These are phyloP conservation scores for Royoungia palumana DNA, from an alignment of 768 basidiomycete species.

Conservation along the genomic window DNA sequence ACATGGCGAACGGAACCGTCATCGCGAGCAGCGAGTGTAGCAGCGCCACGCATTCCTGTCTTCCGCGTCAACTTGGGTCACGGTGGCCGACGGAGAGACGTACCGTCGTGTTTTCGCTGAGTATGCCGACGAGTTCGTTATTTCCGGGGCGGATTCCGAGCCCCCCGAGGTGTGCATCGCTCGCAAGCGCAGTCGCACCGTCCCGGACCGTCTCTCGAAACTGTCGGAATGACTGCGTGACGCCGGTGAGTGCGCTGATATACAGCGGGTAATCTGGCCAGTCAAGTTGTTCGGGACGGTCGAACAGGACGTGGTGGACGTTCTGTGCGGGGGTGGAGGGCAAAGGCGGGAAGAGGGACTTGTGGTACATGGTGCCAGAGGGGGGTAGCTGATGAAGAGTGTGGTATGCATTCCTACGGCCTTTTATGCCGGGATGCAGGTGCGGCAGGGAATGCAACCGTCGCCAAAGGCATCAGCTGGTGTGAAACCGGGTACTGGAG, in stretches of 20 bases:
- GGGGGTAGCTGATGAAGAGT: not conserved
- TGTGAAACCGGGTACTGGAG: too few relatives aligned
- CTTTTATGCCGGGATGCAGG: too few relatives aligned
- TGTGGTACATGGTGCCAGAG: conserved; percentile 46
- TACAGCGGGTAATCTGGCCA: conserved; percentile 57
- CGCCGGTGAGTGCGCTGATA: conserved; percentile 53
- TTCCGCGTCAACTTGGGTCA: too few relatives aligned
- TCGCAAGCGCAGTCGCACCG: conserved; percentile 54
- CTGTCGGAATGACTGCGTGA: conserved; percentile 44
- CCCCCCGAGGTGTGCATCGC: conserved; percentile 49
- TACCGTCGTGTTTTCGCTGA: conserved; percentile 69
- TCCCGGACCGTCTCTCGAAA: conserved; percentile 50
- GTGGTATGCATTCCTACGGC: too few relatives aligned
- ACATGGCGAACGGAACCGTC: conserved; percentile 50
- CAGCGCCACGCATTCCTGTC: conserved; percentile 53
- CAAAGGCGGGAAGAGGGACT: conserved; percentile 53
- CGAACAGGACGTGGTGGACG: conserved; percentile 51
- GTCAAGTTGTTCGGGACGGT: conserved; percentile 48
- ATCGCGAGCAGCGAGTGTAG: conserved; percentile 47
- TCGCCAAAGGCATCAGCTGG: too few relatives aligned
- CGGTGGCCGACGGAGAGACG: not conserved
- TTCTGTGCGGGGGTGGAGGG: conserved; percentile 52
- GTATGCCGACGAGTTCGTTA: conserved; percentile 67
- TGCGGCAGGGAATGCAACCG: too few relatives aligned
- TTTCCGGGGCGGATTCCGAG: conserved; percentile 47